phyloP scores from a whole-genome alignment of 2,329 filamentous ascomycete species.

The Diaporthe sp. region DNA sequence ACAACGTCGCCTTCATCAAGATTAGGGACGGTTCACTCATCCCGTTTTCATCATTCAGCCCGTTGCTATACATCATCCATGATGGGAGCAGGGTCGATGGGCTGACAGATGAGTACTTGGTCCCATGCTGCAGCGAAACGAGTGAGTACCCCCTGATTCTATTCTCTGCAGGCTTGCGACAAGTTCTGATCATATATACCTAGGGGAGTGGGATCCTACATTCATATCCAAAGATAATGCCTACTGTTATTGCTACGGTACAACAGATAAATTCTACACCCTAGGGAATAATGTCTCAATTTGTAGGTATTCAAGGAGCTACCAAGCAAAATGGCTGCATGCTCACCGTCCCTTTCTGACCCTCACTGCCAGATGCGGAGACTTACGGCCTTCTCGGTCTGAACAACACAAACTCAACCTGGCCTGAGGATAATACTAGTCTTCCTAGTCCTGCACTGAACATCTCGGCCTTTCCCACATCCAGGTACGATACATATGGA shows the following conservation, averaged over 20 bases:
- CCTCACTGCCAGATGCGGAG: not conserved
- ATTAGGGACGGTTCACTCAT: constrained; percentile 11
- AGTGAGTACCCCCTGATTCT: not conserved
- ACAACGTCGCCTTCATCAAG: constrained; percentile 19
- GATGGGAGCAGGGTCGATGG: constrained; percentile 7
- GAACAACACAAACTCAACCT: not conserved
- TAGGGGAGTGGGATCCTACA: not conserved
- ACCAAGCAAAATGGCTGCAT: not conserved
- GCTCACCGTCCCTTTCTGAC: not conserved
- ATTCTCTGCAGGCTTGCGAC: not conserved
- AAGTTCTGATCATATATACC: not conserved
- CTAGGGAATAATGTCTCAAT: not conserved
- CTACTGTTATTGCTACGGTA: not conserved
- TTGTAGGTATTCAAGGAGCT: not conserved
- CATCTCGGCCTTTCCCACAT: not conserved
- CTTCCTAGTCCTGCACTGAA: constrained; percentile 8
- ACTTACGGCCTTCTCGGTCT: not conserved
- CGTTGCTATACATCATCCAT: not conserved
- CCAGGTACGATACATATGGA: not conserved
- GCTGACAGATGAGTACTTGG: constrained; percentile 1
- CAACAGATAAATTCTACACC: not conserved
- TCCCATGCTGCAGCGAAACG: not conserved
- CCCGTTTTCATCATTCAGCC: not conserved
- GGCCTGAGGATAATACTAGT: not conserved
- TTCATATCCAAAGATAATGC: not conserved